Evolutionary conservation across 2,329 filamentous ascomycete genomes (phyloP), one percentile per base, ranked within the genome.

Genomic region (Colletotrichum sp.): DNA sequence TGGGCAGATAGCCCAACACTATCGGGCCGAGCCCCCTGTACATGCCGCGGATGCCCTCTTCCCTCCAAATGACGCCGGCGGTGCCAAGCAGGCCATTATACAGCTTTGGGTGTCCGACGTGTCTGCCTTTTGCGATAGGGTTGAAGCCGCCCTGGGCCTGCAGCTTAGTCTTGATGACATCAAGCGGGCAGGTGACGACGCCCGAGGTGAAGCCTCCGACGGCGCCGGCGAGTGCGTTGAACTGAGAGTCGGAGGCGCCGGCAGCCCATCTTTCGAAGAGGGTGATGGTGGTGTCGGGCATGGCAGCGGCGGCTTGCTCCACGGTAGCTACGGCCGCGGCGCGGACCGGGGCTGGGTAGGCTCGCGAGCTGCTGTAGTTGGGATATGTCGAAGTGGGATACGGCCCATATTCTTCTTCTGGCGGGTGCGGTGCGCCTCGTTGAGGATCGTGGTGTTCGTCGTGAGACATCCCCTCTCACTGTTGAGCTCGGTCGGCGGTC

Each of bases 101-200:
- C 66, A 97, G 87, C 89, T 87, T 88, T 26, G 87, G 85, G 76
- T 90, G 89, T 32, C 87, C 88, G 32, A 87, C 88, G 83, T 88
- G 87, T 70, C 84, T 84, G 76, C 85, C 88, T 78, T 87, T 87
- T 80, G 87, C 89, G 82, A 85, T 85, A 79, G 87, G 90, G 79
- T 85, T 80, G 85, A 98, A 98, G 24, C 95, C 95, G 78, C 96
- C 96, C 84, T 99, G 97, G 18, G 96, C 96, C 85, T 99, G 97
- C 77, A 99, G 87, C 86, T 98, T 99, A 60, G 97, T 99, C 88
- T 99, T 99, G 86, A 99, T 99, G 78, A 99, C 97, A 88, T 99
- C 97, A 80, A 99, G 93, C 57, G 97, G 97, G 84, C 97, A 99
- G 69, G 96, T 99, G 79, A 98, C 95, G 72, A 99, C 92, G 67